Evolutionary conservation across 257 asterid species (phyloP).

Genomic region (Nicotiana attenuata): DNA sequence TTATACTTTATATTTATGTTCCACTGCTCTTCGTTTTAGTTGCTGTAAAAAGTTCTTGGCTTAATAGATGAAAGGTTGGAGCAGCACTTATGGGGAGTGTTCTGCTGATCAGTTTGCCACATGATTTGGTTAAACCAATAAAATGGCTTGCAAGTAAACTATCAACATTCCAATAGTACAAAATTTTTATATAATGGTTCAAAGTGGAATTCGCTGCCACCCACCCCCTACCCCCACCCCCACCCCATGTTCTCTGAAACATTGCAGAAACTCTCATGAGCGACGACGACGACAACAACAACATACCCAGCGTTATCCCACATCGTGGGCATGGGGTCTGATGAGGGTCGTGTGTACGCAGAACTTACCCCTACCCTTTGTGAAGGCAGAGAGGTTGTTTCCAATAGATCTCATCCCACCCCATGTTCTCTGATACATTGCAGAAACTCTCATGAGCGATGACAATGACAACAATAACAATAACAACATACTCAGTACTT

Average conservation of each 20-base stretch:
- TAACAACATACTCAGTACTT: no score
- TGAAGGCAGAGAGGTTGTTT: no score
- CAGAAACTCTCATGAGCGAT: no score
- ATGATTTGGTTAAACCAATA: not conserved
- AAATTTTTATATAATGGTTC: not conserved
- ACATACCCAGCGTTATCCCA: no score
- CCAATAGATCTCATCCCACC: no score
- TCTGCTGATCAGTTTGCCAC: not conserved
- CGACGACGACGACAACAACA: not conserved
- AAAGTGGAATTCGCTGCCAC: not conserved
- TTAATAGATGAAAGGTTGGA: slow-evolving; percentile 3
- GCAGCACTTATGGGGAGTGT: not conserved
- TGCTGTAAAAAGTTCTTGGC: not conserved
- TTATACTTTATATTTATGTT: not conserved
- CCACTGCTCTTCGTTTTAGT: not conserved
- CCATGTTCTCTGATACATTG: no score
- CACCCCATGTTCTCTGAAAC: not conserved
- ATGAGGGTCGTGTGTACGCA: no score
- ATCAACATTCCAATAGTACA: not conserved
- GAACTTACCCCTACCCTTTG: no score
- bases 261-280: not conserved
- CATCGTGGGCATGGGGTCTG: no score
- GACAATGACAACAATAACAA: no score
- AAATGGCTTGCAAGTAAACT: not conserved
- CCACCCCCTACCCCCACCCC: no score